Conservation (phyloP, 371 early-diverging fungal species). For the Mucor mucedo region DNA sequence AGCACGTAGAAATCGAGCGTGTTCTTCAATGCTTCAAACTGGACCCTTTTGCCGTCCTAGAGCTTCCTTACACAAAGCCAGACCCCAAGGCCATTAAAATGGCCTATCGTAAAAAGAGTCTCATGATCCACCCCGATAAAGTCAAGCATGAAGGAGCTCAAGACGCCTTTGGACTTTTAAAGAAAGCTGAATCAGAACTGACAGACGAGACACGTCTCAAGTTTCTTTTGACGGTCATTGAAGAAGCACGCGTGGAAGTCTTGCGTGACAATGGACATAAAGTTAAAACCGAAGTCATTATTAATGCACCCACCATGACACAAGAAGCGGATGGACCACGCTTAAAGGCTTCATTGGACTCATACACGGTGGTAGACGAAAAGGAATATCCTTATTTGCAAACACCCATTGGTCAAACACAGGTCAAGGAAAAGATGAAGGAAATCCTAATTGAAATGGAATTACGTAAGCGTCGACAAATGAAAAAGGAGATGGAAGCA, state of each 20-base stretch:
- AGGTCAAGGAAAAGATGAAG: conserved; percentile 62
- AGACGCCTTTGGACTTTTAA: conserved; percentile 86
- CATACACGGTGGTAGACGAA: conserved; percentile 35
- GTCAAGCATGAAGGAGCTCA: conserved; percentile 77
- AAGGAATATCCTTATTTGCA: conserved; percentile 48
- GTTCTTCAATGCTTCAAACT: conserved; percentile 75
- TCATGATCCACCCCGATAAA: conserved; percentile 92
- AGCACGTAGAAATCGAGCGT: conserved; percentile 84
- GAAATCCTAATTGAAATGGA: conserved; percentile 71
- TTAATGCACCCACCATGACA: conserved; percentile 30
- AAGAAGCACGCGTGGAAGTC: conserved; percentile 73
- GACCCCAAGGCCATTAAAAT: conserved; percentile 69
- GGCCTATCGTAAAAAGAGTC: conserved; percentile 83
- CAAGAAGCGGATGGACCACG: conserved; percentile 18
- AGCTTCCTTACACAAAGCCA: conserved; percentile 64
- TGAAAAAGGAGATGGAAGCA: conserved; percentile 74
- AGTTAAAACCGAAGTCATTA: conserved; percentile 42
- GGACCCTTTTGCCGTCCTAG: conserved; percentile 85
- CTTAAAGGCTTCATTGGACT: conserved; percentile 33
- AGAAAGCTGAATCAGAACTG: conserved; percentile 81
- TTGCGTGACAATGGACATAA: conserved; percentile 53
- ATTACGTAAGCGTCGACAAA: conserved; percentile 62
- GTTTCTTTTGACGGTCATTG: conserved; percentile 64
- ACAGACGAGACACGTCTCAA: conserved; percentile 68
- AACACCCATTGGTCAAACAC: conserved; percentile 39